These are phyloP conservation scores for Claviceps cyperi DNA, from an alignment of 2,329 filamentous ascomycete genomes.

Conservation along the genomic window DNA sequence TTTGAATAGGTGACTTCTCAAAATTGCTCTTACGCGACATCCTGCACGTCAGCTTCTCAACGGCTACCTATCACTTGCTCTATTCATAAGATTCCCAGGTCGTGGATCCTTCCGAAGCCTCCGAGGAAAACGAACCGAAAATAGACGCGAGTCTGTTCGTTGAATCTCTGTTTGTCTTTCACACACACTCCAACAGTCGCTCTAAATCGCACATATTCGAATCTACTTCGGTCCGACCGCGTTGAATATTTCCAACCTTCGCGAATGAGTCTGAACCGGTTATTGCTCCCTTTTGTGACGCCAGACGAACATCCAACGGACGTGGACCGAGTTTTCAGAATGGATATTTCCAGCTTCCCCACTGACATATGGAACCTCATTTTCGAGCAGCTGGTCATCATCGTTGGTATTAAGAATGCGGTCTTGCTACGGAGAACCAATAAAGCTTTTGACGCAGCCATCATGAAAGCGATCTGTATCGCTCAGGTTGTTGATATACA, in stretches of 20 bases:
- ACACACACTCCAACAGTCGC: too few relatives aligned
- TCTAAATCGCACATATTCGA: too few relatives aligned
- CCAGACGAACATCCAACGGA: too few relatives aligned
- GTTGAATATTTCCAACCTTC: too few relatives aligned
- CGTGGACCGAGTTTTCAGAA: neutral
- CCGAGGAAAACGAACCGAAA: neutral
- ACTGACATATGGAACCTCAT: neutral
- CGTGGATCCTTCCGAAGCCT: neutral
- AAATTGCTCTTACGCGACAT: neutral
- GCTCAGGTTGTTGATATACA: neutral
- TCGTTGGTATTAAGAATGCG: neutral
- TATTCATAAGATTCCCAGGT: neutral
- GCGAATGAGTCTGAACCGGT: too few relatives aligned
- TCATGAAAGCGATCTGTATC: neutral
- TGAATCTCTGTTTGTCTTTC: too few relatives aligned
- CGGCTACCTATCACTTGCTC: neutral
- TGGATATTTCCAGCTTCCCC: neutral
- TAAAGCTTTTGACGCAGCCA: neutral
- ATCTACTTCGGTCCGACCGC: too few relatives aligned
- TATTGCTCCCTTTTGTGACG: too few relatives aligned
- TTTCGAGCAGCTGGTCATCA: neutral
- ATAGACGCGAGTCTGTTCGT: neutral
- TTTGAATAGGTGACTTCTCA: neutral
- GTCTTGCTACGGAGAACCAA: neutral
- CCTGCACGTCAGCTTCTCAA: neutral